These are phyloP conservation scores for Arthroderma sp. DNA, from an alignment of 2,329 filamentous ascomycete genomes.

Conservation along the genomic window DNA sequence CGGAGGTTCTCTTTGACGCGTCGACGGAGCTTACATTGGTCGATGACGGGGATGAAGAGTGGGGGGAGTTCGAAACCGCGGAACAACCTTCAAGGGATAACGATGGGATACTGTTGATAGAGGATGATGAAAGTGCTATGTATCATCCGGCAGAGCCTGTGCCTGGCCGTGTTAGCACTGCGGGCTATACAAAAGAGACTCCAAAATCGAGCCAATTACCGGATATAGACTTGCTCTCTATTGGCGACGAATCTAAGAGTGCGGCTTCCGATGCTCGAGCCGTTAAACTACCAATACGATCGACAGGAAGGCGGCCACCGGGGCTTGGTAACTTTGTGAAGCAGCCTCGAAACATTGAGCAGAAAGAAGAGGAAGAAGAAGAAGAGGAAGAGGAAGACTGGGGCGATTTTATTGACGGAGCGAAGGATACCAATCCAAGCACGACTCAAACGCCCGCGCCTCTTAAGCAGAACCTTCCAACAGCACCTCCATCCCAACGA, in stretches of 20 bases:
- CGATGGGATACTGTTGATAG: background rate
- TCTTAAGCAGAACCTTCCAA: background rate
- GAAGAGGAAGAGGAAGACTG: conserved; percentile 37
- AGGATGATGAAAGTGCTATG: conserved; percentile 4
- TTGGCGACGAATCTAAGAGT: conserved; percentile 1
- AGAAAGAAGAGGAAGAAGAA: conserved; percentile 12
- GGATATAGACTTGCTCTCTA: conserved; percentile 9
- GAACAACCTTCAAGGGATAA: conserved; percentile 9
- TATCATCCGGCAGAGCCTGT: background rate
- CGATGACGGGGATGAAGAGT: conserved; percentile 27
- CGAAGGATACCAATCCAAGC: background rate
- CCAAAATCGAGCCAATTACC: too few relatives aligned
- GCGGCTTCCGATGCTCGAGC: background rate
- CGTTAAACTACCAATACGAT: background rate
- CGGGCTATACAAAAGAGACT: too few relatives aligned
- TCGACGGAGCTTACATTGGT: conserved; percentile 17
- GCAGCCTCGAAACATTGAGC: conserved; percentile 6
- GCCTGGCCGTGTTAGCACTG: background rate
- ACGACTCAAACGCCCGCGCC: background rate
- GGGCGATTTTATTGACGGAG: conserved; percentile 39
- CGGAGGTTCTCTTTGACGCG: conserved; percentile 54
- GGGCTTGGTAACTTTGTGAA: background rate
- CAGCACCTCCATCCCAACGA: background rate
- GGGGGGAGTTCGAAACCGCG: conserved; percentile 34
- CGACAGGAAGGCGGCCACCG: too few relatives aligned